A percentile compares a stretch with the other conserved stretches of the same genome.
Conservation (phyloP, 108 stramenopile species). For the Nitzschia putrida region DNA sequence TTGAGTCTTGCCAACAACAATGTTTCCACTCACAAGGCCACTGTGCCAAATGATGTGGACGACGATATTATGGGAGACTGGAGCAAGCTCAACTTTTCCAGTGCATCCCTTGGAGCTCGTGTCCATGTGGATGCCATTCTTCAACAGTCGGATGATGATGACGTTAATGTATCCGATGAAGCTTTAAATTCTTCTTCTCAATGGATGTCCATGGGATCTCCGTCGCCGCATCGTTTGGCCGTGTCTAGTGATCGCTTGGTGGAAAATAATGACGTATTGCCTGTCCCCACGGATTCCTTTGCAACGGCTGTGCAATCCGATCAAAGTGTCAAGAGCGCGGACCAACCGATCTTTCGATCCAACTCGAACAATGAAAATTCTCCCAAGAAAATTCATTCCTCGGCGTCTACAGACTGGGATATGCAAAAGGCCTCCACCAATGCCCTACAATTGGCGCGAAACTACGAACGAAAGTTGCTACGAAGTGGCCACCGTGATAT, state of each 20-base stretch:
- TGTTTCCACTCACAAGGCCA: background rate
- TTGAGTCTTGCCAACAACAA: background rate
- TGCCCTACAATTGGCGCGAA: conserved; percentile 49
- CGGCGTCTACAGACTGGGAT: conserved; percentile 18
- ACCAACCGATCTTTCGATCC: background rate
- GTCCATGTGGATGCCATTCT: conserved; percentile 23
- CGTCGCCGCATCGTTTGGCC: too few relatives aligned
- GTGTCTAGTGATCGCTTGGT: background rate
- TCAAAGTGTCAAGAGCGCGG: background rate
- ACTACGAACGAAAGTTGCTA: conserved; percentile 58
- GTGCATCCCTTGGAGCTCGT: background rate
- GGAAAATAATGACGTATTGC: background rate
- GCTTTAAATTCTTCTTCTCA: background rate
- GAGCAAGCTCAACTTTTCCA: background rate
- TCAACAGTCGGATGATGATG: conserved; percentile 38
- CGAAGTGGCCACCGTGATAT: conserved; percentile 65
- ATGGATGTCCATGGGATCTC: too few relatives aligned
- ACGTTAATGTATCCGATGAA: background rate
- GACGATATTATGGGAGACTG: conserved; percentile 3
- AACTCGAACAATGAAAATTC: background rate
- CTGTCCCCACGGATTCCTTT: conserved; percentile 14
- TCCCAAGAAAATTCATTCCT: background rate
- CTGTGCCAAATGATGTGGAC: background rate
- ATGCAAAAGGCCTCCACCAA: conserved; percentile 25
- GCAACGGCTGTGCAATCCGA: conserved; percentile 26